These are phyloP conservation scores for Trichocladium uniseriatum DNA, from an alignment of 495 filamentous ascomycete genomes.

Conservation along the genomic window DNA sequence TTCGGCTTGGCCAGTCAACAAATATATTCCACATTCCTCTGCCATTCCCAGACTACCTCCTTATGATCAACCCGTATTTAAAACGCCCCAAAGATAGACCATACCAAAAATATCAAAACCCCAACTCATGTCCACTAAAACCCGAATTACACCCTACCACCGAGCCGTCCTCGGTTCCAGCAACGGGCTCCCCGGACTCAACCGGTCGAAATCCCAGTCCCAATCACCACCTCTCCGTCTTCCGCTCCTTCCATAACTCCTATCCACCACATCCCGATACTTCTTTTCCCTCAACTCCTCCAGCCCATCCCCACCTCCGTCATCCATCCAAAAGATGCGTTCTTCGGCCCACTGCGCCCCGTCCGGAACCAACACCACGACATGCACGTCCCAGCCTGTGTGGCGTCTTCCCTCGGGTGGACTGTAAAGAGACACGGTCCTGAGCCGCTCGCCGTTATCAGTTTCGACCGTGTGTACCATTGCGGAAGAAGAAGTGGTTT, in stretches of 20 bases:
- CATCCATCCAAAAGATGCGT: slow-evolving; percentile 15
- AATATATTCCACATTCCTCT: too few species aligned
- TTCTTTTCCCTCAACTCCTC: slow-evolving; percentile 6
- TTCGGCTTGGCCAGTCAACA: too few species aligned
- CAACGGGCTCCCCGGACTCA: not conserved
- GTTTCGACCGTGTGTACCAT: not conserved
- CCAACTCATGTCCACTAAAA: too few species aligned
- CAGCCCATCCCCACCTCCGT: not conserved
- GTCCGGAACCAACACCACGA: slow-evolving; percentile 1
- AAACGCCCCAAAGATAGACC: too few species aligned
- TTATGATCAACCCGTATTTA: too few species aligned
- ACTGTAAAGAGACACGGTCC: slow-evolving; percentile 1
- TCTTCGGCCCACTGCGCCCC: slow-evolving; percentile 9
- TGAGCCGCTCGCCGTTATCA: not conserved
- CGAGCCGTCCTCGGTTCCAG: not conserved
- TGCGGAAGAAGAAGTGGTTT: not conserved
- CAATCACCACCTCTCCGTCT: not conserved
- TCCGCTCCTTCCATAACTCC: not conserved
- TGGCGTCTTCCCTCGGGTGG: slow-evolving; percentile 4
- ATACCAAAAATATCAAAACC: too few species aligned
- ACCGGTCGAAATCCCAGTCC: not conserved
- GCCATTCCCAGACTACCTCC: too few species aligned
- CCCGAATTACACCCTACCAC: too few species aligned
- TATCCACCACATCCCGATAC: slow-evolving; percentile 5
- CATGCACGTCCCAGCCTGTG: slow-evolving; percentile 6